phyloP scores from a whole-genome alignment of 306 rosid genomes.

The Quercus glauca region DNA sequence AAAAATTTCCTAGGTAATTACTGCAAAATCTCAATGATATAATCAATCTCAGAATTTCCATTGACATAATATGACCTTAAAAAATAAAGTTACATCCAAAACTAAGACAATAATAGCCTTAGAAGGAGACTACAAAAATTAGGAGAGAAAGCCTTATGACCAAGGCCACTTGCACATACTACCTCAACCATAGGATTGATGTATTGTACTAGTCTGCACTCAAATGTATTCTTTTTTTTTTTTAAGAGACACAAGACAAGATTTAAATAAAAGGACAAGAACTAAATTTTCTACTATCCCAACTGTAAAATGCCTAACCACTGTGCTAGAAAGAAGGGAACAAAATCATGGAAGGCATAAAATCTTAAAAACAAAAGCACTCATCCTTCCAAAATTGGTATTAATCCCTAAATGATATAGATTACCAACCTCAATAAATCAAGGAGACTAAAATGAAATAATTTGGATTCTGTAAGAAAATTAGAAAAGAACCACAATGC shows the following conservation, averaged over 20 bases:
- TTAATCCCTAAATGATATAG: not conserved
- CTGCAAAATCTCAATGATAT: not conserved
- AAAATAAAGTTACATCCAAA: not conserved
- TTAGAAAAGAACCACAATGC: not conserved
- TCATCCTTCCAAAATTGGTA: not conserved
- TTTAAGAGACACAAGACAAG: not conserved
- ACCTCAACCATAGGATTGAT: not conserved
- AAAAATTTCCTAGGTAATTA: not conserved
- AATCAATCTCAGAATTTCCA: not conserved
- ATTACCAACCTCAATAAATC: not conserved
- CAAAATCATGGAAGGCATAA: not conserved
- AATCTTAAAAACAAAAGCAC: not conserved
- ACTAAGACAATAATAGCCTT: not conserved
- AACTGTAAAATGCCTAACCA: not conserved
- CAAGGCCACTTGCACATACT: not conserved
- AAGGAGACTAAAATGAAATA: conserved; percentile 2
- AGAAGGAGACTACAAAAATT: not conserved
- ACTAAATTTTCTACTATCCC: not conserved
- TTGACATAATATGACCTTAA: not conserved
- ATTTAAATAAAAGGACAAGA: not conserved
- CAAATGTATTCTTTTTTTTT: not conserved
- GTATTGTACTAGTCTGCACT: not conserved
- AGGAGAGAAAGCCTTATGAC: not conserved
- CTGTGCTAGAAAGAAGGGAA: not conserved
- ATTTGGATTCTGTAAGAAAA: conserved; percentile 11